phyloP scores from a whole-genome alignment of 148 eudicot species.

The Silene latifolia region DNA sequence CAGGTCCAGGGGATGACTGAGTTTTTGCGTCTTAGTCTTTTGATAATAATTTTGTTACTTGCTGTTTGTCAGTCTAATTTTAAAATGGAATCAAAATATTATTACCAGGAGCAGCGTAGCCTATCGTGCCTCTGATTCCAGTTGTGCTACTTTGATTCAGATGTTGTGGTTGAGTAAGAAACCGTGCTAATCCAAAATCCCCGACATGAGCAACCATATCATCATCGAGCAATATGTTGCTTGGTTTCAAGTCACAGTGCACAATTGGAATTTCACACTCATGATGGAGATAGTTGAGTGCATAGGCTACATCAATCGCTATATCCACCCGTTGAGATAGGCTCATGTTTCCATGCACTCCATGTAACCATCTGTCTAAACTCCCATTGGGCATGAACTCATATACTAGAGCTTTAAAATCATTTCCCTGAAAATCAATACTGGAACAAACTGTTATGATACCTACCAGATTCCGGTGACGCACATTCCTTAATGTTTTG shows the following conservation, averaged over 20 bases:
- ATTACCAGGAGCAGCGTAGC: background rate
- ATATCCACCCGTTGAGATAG: background rate
- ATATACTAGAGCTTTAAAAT: background rate
- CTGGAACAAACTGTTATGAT: background rate
- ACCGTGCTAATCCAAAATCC: background rate
- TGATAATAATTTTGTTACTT: background rate
- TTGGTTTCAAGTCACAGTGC: background rate
- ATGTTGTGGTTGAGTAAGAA: background rate
- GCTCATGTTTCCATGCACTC: background rate
- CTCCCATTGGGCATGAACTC: constrained; percentile 22
- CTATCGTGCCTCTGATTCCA: background rate
- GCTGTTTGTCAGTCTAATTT: background rate
- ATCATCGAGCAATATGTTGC: background rate
- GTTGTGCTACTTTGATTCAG: background rate
- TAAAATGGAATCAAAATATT: background rate
- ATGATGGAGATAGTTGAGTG: background rate
- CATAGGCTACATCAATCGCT: background rate
- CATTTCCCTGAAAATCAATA: background rate
- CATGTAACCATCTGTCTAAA: constrained; percentile 26
- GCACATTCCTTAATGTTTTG: constrained; percentile 9
- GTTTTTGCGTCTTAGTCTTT: background rate
- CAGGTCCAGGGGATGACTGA: background rate
- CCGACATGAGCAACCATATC: background rate
- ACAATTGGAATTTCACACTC: background rate
- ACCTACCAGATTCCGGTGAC: background rate